phyloP scores from a whole-genome alignment of 2,329 filamentous ascomycete species.

The Trichoderma gracile region DNA sequence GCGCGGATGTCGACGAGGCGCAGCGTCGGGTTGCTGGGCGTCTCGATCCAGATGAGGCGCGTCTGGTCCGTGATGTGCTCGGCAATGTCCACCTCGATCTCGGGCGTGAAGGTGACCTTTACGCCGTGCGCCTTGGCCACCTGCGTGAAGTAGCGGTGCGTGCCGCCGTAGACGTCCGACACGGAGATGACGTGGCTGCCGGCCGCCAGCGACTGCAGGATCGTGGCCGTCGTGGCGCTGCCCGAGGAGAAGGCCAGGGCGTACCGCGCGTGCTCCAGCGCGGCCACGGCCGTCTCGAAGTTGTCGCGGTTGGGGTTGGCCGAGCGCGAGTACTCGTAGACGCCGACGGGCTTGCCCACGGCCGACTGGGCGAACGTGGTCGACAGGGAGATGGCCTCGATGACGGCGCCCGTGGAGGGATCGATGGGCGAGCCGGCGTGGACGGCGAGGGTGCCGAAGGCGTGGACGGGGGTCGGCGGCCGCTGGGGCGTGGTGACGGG shows the following conservation, averaged over 20 bases:
- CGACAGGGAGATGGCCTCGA: conserved; percentile 91
- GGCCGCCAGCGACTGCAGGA: conserved; percentile 87
- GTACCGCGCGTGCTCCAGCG: conserved; percentile 87
- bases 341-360: conserved; percentile 83
- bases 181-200: conserved; percentile 95
- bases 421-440: conserved; percentile 92
- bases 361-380: conserved; percentile 93
- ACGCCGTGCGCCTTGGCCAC: conserved; percentile 94
- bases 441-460: conserved; percentile 91
- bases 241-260: conserved; percentile 94
- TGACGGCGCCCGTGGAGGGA: conserved; percentile 89
- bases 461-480: conserved; percentile 69
- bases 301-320: conserved; percentile 94
- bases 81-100: conserved; percentile 84
- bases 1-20: conserved; percentile 89
- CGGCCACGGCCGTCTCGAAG: conserved; percentile 88
- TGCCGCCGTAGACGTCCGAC: conserved; percentile 96
- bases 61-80: conserved; percentile 85
- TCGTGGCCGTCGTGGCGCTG: conserved; percentile 87
- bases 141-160: conserved; percentile 98
- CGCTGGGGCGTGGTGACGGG: conserved; percentile 72
- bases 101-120: conserved; percentile 88
- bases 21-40: conserved; percentile 90
- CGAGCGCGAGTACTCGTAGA: conserved; percentile 90
- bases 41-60: conserved; percentile 94